phyloP scores from a whole-genome alignment of 192 early-diverging fungal species.

The Podila epigama region DNA sequence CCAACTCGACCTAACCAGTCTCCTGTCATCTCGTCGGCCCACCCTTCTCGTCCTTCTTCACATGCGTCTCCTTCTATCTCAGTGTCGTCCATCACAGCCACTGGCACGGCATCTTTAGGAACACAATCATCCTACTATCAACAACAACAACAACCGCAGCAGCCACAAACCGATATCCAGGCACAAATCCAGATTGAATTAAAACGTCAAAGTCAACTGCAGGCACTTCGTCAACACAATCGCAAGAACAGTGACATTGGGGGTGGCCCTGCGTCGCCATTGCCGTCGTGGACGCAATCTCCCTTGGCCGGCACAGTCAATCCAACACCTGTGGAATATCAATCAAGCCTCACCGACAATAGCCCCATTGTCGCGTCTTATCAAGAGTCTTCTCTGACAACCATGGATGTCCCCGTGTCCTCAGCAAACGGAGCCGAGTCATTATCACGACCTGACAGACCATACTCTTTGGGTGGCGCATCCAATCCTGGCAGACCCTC shows the following conservation, averaged over 20 bases:
- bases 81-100: too few species aligned
- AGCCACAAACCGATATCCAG: slow-evolving; percentile 3
- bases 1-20: neutral
- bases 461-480: neutral
- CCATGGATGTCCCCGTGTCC: neutral
- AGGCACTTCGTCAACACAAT: slow-evolving; percentile 22
- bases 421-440: too few species aligned
- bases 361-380: too few species aligned
- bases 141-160: neutral
- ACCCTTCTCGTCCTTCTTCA: neutral
- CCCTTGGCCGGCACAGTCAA: neutral
- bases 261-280: slow-evolving; percentile 13
- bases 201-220: slow-evolving; percentile 24
- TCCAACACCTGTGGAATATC: slow-evolving; percentile 39
- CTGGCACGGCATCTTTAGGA: too few species aligned
- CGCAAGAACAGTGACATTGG: slow-evolving; percentile 8
- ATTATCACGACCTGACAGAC: neutral
- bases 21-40: slow-evolving; percentile 5
- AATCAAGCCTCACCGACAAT: slow-evolving; percentile 31
- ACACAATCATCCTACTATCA: neutral
- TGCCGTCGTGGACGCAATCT: slow-evolving; percentile 12
- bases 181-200: slow-evolving; percentile 26
- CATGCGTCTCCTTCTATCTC: too few species aligned
- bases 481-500: neutral
- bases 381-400: neutral